Percentiles rank a stretch among this genome's conserved stretches.
These are phyloP conservation scores for Calonectria pteridis DNA, from an alignment of 2,329 filamentous ascomycete genomes.

Conservation along the genomic window DNA sequence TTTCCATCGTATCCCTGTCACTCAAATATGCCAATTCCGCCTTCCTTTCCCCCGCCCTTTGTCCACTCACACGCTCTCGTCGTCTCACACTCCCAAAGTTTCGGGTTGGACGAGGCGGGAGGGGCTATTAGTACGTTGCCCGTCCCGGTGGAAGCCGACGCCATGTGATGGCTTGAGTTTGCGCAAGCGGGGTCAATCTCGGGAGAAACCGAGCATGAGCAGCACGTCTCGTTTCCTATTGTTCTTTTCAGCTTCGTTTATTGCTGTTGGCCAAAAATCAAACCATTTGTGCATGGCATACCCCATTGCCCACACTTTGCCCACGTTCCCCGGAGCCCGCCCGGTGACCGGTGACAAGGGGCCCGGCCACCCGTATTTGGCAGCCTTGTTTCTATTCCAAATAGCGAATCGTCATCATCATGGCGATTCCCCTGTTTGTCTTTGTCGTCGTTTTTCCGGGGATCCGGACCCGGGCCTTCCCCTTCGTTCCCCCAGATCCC, in stretches of 20 bases:
- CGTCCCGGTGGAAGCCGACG: constrained; percentile 20
- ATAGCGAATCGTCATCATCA: constrained; percentile 32
- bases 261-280: not conserved
- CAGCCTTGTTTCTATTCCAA: constrained; percentile 30
- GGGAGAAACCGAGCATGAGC: constrained; percentile 20
- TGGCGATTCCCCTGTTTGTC: constrained; percentile 25
- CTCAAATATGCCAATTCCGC: not conserved
- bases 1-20: constrained; percentile 13
- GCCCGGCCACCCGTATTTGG: constrained; percentile 3
- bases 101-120: constrained; percentile 27
- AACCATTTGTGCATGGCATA: constrained; percentile 4
- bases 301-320: not conserved
- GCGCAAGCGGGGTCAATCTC: constrained; percentile 26
- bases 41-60: constrained; percentile 17
- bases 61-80: constrained; percentile 7
- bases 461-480: constrained; percentile 39
- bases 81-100: constrained; percentile 18
- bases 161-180: constrained; percentile 17
- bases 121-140: constrained; percentile 1
- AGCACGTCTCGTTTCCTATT: not conserved
- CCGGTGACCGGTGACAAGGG: constrained; percentile 14
- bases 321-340: constrained; percentile 1
- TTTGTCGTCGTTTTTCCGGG: constrained; percentile 33
- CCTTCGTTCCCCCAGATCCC: constrained; percentile 27
- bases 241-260: not conserved